Percentiles rank a stretch among this genome's conserved stretches.
These are phyloP conservation scores for Gomphus bonarii DNA, from an alignment of 1,284 basidiomycete species.

Conservation along the genomic window DNA sequence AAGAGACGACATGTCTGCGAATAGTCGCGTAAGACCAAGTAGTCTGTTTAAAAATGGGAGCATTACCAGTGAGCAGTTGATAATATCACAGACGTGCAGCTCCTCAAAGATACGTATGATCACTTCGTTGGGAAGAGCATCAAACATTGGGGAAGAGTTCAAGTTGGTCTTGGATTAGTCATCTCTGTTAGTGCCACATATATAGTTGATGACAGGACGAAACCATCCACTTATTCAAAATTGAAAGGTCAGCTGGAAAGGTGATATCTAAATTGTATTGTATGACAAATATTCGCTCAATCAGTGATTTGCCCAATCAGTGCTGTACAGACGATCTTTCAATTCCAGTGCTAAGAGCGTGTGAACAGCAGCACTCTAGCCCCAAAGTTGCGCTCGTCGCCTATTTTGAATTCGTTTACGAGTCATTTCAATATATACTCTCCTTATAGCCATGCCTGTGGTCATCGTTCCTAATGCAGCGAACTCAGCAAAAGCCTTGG, in stretches of 20 bases:
- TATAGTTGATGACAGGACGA: too few species aligned
- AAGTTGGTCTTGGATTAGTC: background rate
- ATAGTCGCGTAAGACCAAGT: background rate
- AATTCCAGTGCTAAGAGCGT: too few species aligned
- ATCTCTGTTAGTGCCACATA: background rate
- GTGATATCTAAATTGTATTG: too few species aligned
- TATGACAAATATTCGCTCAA: too few species aligned
- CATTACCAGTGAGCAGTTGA: background rate
- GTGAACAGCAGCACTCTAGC: too few species aligned
- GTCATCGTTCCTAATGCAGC: background rate
- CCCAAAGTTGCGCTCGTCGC: too few species aligned
- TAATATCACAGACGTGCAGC: background rate
- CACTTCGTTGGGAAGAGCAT: background rate
- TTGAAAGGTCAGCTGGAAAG: too few species aligned
- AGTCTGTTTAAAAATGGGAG: background rate
- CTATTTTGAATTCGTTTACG: background rate
- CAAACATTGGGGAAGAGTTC: background rate
- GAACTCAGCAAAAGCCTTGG: background rate
- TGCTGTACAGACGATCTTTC: too few species aligned
- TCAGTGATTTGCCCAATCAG: too few species aligned
- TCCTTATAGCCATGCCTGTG: background rate
- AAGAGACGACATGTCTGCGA: constrained; percentile 37
- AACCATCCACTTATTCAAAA: too few species aligned
- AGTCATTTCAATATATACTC: background rate
- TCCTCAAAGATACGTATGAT: background rate